A percentile compares a stretch with the other conserved stretches of the same genome.
These are phyloP conservation scores for Anethum foeniculum DNA, from an alignment of 140 eudicot species.

Conservation along the genomic window DNA sequence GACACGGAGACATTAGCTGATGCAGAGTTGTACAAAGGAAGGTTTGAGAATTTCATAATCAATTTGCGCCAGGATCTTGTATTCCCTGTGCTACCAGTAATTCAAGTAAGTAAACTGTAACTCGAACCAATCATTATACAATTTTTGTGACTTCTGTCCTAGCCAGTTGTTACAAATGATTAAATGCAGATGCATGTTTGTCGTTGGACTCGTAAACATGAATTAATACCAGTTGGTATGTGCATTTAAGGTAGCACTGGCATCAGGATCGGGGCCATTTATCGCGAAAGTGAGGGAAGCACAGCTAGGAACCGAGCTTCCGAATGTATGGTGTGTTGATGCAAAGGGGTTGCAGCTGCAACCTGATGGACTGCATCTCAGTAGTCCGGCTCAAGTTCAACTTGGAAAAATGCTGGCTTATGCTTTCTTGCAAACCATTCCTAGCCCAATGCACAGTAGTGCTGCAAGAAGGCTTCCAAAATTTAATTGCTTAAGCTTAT, in stretches of 20 bases:
- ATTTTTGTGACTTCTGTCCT: neutral
- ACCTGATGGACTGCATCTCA: conserved; percentile 61
- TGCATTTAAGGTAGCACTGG: conserved; percentile 40
- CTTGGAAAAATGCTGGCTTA: conserved; percentile 54
- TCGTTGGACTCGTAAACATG: neutral
- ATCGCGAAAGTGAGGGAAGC: conserved; percentile 54
- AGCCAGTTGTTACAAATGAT: neutral
- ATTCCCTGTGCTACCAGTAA: conserved; percentile 51
- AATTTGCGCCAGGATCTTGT: conserved; percentile 53
- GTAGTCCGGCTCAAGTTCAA: conserved; percentile 46
- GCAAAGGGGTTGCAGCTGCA: conserved; percentile 53
- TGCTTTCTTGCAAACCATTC: conserved; percentile 39
- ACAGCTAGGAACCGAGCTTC: conserved; percentile 49
- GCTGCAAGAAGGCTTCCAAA: conserved; percentile 19
- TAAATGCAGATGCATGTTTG: neutral
- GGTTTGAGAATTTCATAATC: conserved; percentile 37
- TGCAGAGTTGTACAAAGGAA: conserved; percentile 50
- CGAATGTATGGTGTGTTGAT: conserved; percentile 45
- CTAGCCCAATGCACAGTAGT: conserved; percentile 33
- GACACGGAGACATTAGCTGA: conserved; percentile 50
- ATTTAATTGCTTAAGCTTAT: conserved; percentile 6
- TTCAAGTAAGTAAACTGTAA: conserved; percentile 45
- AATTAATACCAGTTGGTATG: neutral
- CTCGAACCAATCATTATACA: neutral
- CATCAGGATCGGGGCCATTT: conserved; percentile 41